A percentile compares a stretch with the other conserved stretches of the same genome.
These are phyloP conservation scores for Stentor roeselii DNA, from an alignment of 73 alveolate species.

Conservation along the genomic window DNA sequence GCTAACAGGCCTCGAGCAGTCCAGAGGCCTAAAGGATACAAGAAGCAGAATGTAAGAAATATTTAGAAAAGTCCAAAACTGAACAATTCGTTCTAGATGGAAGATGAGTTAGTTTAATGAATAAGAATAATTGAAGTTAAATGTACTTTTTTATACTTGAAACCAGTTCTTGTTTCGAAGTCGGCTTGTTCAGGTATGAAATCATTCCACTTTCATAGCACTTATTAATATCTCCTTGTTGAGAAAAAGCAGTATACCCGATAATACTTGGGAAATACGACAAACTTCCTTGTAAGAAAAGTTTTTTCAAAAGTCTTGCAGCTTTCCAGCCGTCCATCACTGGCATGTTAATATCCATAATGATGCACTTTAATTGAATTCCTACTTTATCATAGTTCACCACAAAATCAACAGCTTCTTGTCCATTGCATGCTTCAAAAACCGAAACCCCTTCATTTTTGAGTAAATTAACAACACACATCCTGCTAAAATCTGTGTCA, in stretches of 20 bases:
- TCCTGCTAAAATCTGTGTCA: neutral
- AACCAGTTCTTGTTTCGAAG: no score
- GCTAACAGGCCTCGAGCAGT: neutral
- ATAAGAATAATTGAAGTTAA: no score
- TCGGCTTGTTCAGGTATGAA: neutral
- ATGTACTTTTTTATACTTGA: no score
- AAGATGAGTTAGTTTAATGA: no score
- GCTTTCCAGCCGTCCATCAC: slow-evolving; percentile 6
- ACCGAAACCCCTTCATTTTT: neutral
- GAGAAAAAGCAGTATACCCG: slow-evolving; percentile 15
- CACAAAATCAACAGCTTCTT: neutral
- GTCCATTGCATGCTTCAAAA: neutral
- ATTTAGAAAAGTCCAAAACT: neutral
- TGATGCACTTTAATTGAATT: neutral
- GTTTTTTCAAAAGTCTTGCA: neutral
- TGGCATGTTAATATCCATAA: slow-evolving; percentile 17
- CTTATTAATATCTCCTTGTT: neutral
- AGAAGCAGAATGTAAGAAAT: neutral
- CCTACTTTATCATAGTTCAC: neutral
- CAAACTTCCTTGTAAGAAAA: neutral
- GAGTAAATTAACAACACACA: neutral
- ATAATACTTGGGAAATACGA: neutral
- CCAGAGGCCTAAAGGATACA: neutral
- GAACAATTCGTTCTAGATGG: neutral
- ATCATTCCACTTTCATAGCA: slow-evolving; percentile 15